Percentiles rank a stretch among this genome's conserved stretches.
Evolutionary conservation across 306 rosid species (phyloP).

Genomic region (Cyclanthera cordifolia): DNA sequence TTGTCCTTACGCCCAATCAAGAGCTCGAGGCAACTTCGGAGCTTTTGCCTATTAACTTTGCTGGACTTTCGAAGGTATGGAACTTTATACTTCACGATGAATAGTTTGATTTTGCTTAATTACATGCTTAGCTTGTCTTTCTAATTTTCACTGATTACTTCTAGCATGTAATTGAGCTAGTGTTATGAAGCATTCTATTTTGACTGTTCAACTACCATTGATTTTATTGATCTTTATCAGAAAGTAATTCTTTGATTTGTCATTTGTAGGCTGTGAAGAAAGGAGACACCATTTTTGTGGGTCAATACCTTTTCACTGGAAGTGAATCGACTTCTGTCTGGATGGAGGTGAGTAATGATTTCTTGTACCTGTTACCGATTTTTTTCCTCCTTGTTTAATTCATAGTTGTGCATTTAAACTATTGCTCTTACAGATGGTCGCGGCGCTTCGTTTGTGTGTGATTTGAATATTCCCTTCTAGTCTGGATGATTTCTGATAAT

Average conservation of each 20-base stretch:
- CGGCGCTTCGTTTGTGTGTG: neutral
- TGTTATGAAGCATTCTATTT: neutral
- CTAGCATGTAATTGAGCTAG: neutral
- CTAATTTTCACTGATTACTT: neutral
- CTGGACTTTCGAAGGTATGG: conserved; percentile 67
- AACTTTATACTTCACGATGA: conserved; percentile 3
- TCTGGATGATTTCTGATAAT: neutral
- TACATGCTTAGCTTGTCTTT: neutral
- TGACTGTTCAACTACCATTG: neutral
- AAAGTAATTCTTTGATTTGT: conserved; percentile 15
- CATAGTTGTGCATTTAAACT: neutral
- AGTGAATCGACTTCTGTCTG: conserved; percentile 98
- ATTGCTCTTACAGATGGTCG: neutral
- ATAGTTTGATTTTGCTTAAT: neutral
- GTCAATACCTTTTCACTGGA: conserved; percentile 95
- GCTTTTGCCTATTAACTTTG: conserved; percentile 75
- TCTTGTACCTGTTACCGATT: neutral
- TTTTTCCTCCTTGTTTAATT: neutral
- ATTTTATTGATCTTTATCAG: neutral
- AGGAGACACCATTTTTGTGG: conserved; percentile 92
- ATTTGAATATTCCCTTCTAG: neutral
- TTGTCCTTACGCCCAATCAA: conserved; percentile 59
- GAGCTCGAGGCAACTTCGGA: conserved; percentile 67
- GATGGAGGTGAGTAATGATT: conserved; percentile 62
- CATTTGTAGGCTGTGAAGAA: conserved; percentile 57